Evolutionary conservation across 495 filamentous ascomycete genomes (phyloP).

Genomic region (Cercophora newfieldiana): DNA sequence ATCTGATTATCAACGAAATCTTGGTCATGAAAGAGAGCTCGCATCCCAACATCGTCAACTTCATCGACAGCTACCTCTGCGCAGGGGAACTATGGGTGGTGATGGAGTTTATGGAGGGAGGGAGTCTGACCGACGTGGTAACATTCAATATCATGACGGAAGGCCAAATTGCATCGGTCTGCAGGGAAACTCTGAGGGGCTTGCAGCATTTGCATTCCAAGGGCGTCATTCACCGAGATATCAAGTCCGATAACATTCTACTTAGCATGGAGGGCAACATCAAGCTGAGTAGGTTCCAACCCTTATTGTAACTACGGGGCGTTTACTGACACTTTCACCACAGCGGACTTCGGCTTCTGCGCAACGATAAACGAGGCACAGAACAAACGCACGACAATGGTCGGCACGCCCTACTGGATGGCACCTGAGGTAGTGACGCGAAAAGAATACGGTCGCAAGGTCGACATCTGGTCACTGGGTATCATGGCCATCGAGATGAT

Average conservation of each 20-base stretch:
- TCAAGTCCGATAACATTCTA: slow-evolving; percentile 98
- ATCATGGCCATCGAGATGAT: slow-evolving; percentile 99
- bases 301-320: background rate
- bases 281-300: slow-evolving; percentile 78
- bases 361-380: slow-evolving; percentile 97
- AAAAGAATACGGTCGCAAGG: slow-evolving; percentile 97
- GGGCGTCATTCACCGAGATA: slow-evolving; percentile 96
- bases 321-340: slow-evolving; percentile 13
- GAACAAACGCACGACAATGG: slow-evolving; percentile 98
- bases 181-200: slow-evolving; percentile 87
- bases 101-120: slow-evolving; percentile 99
- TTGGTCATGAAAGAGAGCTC: slow-evolving; percentile 98
- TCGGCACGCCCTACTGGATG: slow-evolving; percentile 99
- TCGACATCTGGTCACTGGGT: slow-evolving; percentile 97
- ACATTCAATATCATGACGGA: slow-evolving; percentile 99
- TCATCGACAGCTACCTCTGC: slow-evolving; percentile 92
- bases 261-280: slow-evolving; percentile 95
- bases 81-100: slow-evolving; percentile 94
- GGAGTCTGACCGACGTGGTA: slow-evolving; percentile 95
- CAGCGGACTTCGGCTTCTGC: slow-evolving; percentile 98
- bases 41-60: slow-evolving; percentile 98
- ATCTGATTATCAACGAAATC: slow-evolving; percentile 98
- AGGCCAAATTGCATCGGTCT: slow-evolving; percentile 93
- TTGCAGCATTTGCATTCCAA: slow-evolving; percentile 96
- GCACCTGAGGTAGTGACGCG: slow-evolving; percentile 95